Evolutionary conservation across 2,329 filamentous ascomycete species (phyloP).

Genomic region (Alternaria arborescens): DNA sequence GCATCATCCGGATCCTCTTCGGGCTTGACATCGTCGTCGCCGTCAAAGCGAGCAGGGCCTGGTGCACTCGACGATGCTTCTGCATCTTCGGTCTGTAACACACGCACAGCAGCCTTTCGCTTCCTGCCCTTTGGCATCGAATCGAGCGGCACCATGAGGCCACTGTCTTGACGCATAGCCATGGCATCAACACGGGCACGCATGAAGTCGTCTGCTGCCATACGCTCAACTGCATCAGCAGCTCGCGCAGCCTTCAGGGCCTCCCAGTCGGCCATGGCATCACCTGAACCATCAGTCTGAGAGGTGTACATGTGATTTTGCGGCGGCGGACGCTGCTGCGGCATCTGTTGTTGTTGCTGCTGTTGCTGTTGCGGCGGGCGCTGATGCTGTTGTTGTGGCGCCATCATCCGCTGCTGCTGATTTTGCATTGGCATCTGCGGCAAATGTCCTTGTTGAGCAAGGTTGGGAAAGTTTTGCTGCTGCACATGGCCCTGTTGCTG

Average conservation of each 20-base stretch:
- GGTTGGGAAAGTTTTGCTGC: slow-evolving; percentile 32
- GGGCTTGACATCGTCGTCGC: slow-evolving; percentile 65
- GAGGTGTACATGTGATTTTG: slow-evolving; percentile 53
- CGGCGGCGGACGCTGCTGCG: slow-evolving; percentile 35
- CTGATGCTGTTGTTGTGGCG: slow-evolving; percentile 41
- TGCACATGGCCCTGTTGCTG: slow-evolving; percentile 39
- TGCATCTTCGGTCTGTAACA: slow-evolving; percentile 64
- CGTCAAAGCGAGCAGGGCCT: slow-evolving; percentile 61
- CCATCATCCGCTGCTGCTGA: slow-evolving; percentile 42
- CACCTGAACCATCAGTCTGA: slow-evolving; percentile 81
- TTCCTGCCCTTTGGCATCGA: slow-evolving; percentile 59
- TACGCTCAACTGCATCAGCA: slow-evolving; percentile 57
- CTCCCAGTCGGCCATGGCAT: slow-evolving; percentile 64
- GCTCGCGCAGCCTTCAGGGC: slow-evolving; percentile 68
- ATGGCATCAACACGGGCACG: slow-evolving; percentile 72
- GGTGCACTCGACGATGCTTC: slow-evolving; percentile 35
- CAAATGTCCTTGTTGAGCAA: slow-evolving; percentile 32
- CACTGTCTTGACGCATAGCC: slow-evolving; percentile 75
- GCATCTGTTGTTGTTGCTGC: slow-evolving; percentile 35
- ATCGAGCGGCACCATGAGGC: slow-evolving; percentile 76
- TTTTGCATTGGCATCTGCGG: slow-evolving; percentile 39
- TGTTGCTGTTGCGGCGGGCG: slow-evolving; percentile 37
- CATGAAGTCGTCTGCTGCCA: slow-evolving; percentile 73
- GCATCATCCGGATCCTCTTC: slow-evolving; percentile 80
- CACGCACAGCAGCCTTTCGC: slow-evolving; percentile 49